A percentile compares a stretch with the other conserved stretches of the same genome.
These are phyloP conservation scores for Thelonectria olida DNA, from an alignment of 2,329 filamentous ascomycete species.

Conservation along the genomic window DNA sequence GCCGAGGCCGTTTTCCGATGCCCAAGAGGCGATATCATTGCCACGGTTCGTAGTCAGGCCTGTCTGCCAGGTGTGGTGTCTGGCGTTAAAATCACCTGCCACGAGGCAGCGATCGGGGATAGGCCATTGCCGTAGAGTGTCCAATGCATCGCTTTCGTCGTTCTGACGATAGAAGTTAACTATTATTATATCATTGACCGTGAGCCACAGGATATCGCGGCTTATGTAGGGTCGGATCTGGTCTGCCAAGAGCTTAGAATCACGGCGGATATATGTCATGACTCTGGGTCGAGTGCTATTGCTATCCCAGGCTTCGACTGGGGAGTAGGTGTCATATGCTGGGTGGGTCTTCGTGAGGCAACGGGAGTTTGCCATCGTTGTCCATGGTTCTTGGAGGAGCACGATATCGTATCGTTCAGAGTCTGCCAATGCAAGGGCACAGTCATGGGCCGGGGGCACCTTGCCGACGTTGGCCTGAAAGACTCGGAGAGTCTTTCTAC, in stretches of 20 bases:
- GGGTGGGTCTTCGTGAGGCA: slow-evolving; percentile 25
- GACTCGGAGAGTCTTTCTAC: neutral
- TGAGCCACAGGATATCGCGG: slow-evolving; percentile 26
- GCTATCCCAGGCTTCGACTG: slow-evolving; percentile 20
- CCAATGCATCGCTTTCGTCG: slow-evolving; percentile 17
- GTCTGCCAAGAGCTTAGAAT: slow-evolving; percentile 18
- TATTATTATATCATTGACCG: slow-evolving; percentile 22
- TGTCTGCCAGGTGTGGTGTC: slow-evolving; percentile 26
- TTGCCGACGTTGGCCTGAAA: slow-evolving; percentile 29
- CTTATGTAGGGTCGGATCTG: slow-evolving; percentile 18
- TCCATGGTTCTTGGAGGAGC: slow-evolving; percentile 29
- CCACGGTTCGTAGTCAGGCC: slow-evolving; percentile 16
- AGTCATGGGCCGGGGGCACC: slow-evolving; percentile 19
- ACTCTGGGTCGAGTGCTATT: slow-evolving; percentile 24
- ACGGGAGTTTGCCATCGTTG: slow-evolving; percentile 4
- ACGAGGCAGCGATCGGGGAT: slow-evolving; percentile 23
- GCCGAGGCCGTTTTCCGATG: slow-evolving; percentile 15
- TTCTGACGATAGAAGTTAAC: slow-evolving; percentile 29
- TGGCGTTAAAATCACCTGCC: slow-evolving; percentile 30
- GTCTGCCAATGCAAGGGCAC: slow-evolving; percentile 25
- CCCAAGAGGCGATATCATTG: slow-evolving; percentile 23
- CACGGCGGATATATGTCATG: slow-evolving; percentile 25
- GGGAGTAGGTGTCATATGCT: slow-evolving; percentile 16
- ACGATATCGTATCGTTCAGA: slow-evolving; percentile 24
- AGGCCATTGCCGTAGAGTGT: slow-evolving; percentile 21